Base-by-base conservation (phyloP, 164 flowering plant species). In the Taxillus chinensis region DNA sequence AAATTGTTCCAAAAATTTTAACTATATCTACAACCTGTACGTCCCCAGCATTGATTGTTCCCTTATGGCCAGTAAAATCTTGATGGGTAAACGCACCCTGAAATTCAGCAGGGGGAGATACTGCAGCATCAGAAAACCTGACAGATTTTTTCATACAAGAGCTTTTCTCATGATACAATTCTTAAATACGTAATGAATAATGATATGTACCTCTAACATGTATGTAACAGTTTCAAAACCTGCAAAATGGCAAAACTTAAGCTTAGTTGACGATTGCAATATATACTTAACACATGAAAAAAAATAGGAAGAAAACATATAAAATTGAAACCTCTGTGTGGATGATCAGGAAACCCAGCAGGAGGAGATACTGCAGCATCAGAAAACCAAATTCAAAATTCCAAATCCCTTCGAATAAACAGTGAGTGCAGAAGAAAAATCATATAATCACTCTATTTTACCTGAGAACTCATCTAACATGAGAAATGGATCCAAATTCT, bases 221-320 rank as follows among this genome's bases (percentile, higher is more conserved):
- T 91, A 89, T 58, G 96, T 85, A 48, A 89, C 96, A 46, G 95
- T 92, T 80, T 92, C 96, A 72, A 87, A 92, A 14, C 89, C 91
- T 85, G 77, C 9, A 69, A 55, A 57, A 63, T 4, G 1, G 13
- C 9, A 59, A 39, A 60, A 27, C 27, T 9, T n/a, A n/a, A 5
- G 6, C 52, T 58, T 15, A 54, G 41, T 39, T 6, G 27, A 27
- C 27, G 27, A 48, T 43, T 43, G 55, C 7, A 17, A 13, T 17
- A 42, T 43, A 59, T 27, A 6, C 8, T 59, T 5, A 2, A 17
- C n/a, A 43, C 10, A 54, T 27, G 17, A 14, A 17, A 17, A 14
- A n/a, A 46, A 27, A 57, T 45, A 16, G 48, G 50, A 52, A 3
- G 5, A 42, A 12, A 42, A 12, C 11, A 38, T 41, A 16, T 11